These are phyloP conservation scores for Zopfochytrium polystomum DNA, from an alignment of 371 early-diverging fungal species.

Conservation along the genomic window DNA sequence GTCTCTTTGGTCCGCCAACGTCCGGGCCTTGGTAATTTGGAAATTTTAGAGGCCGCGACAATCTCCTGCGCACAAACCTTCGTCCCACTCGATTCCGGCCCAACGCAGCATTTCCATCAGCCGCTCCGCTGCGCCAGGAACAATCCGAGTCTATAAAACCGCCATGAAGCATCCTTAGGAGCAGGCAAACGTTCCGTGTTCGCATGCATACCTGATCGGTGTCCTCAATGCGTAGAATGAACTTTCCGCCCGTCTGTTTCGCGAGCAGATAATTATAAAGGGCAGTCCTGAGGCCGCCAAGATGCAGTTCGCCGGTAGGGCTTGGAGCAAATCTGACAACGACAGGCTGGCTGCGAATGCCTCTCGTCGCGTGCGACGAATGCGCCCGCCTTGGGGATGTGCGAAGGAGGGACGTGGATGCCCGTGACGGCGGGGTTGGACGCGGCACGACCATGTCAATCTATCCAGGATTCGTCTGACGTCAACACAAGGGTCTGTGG, in stretches of 20 bases:
- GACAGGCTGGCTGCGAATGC: too few species aligned
- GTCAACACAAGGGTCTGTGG: too few species aligned
- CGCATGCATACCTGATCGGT: conserved; percentile 71
- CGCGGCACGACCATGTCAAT: too few species aligned
- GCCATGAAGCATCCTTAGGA: too few species aligned
- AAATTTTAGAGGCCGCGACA: too few species aligned
- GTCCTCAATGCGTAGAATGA: conserved; percentile 91
- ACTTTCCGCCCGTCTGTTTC: conserved; percentile 66
- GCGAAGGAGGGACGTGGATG: too few species aligned
- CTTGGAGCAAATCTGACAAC: conserved; percentile 90
- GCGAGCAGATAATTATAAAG: conserved; percentile 88
- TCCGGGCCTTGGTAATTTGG: conserved; percentile 3
- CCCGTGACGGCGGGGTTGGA: too few species aligned
- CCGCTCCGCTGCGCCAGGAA: conserved; percentile 72
- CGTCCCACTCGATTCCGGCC: conserved; percentile 78
- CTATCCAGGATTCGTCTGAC: too few species aligned
- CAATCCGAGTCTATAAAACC: conserved; percentile 63
- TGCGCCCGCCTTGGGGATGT: too few species aligned
- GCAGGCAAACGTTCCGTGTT: too few species aligned
- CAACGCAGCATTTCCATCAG: conserved; percentile 67
- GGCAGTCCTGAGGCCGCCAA: conserved; percentile 91
- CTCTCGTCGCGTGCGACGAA: too few species aligned
- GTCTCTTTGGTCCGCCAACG: too few species aligned
- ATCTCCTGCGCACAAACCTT: conserved; percentile 57
- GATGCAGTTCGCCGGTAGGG: conserved; percentile 89